These are phyloP conservation scores for Neurospora sp. DNA, from an alignment of 2,329 filamentous ascomycete genomes.

Conservation along the genomic window DNA sequence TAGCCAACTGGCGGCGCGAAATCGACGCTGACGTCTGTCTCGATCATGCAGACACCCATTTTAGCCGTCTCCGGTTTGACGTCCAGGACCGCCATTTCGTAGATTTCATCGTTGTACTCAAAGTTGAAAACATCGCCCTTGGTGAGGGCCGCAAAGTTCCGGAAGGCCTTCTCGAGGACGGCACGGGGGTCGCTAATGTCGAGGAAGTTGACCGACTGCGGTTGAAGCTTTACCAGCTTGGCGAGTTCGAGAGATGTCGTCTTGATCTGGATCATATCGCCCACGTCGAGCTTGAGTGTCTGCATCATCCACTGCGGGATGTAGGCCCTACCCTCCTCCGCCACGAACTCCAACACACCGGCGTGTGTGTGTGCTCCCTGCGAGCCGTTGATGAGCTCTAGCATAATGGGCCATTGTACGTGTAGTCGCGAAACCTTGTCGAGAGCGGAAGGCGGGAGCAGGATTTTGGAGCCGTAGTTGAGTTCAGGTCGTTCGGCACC, in stretches of 20 bases:
- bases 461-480: constrained; percentile 96
- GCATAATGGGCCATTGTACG: constrained; percentile 94
- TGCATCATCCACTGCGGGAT: constrained; percentile 98
- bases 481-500: constrained; percentile 80
- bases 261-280: constrained; percentile 90
- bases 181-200: constrained; percentile 97
- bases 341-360: constrained; percentile 93
- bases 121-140: constrained; percentile 95
- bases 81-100: constrained; percentile 86
- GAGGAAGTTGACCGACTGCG: constrained; percentile 85
- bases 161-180: constrained; percentile 91
- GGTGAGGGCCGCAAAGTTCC: constrained; percentile 88
- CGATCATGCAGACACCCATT: constrained; percentile 85
- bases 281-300: constrained; percentile 77
- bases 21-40: constrained; percentile 93
- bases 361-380: constrained; percentile 76
- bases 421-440: constrained; percentile 95
- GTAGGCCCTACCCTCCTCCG: constrained; percentile 93
- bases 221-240: constrained; percentile 90
- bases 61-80: constrained; percentile 78
- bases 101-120: constrained; percentile 88
- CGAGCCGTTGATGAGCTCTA: constrained; percentile 87
- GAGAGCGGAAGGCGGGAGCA: constrained; percentile 89
- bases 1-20: constrained; percentile 93
- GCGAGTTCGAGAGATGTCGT: constrained; percentile 87